Evolutionary conservation across 208 protist species (phyloP), one percentile per base, ranked within the genome.

Genomic region (Trypanosoma lewisi): DNA sequence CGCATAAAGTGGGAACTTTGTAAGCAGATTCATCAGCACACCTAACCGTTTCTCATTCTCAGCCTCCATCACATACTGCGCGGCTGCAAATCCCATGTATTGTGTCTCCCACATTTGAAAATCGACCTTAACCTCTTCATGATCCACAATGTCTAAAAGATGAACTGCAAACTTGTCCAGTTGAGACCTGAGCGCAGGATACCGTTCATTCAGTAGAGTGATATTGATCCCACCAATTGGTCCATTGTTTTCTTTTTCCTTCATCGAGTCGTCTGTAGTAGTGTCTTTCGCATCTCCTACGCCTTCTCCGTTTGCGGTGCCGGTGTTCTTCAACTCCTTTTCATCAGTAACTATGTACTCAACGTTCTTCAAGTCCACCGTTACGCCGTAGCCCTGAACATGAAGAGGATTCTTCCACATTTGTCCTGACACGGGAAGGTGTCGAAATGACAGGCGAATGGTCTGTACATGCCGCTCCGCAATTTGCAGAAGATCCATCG

Each of bases 321-420:
- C n/a, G n/a, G n/a, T n/a, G n/a, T n/a, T n/a, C n/a, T n/a, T n/a
- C n/a, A n/a, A n/a, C n/a, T 60, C 57, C 42, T 80, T 80, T 59
- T 98, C 94, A 70, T 98, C 94, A 11, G 97, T 66, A 27, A 87
- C 93, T 59, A 97, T 98, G 82, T 99, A 99, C 80, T 99, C 98
- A 64, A 95, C 94, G 67, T 87, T 98, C 58, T 99, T 98, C 41
- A 99, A 79, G 23, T 95, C 91, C 11, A 98, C 77, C 45, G 96
- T 96, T 6, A 96, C 93, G 19, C 96, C 98, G 69, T 98, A 99
- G 21, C 98, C 97, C 52, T 87, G 82, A 30, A 98, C 72, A 21
- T 47, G 56, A 4, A 96, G 63, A 0, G 77, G 60, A 9, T 45
- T 54, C 28, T 86, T 70, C 73, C 76, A 87, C 50, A 69, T 71